Evolutionary conservation across 139 green algal genomes (phyloP).

Genomic region (Micromonas pusilla): DNA sequence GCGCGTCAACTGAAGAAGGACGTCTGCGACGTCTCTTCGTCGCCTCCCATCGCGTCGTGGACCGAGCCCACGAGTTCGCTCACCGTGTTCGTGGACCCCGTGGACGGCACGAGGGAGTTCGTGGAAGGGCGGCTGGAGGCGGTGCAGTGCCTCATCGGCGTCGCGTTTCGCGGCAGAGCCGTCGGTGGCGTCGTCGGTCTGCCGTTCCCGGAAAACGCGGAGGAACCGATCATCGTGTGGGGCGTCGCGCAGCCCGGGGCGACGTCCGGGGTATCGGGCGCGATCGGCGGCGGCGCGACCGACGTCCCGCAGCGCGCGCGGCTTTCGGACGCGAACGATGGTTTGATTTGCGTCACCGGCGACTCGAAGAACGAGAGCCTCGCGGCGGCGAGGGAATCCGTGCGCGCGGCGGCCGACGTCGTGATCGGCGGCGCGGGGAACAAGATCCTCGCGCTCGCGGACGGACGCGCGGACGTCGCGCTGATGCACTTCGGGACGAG

Average conservation of each 20-base stretch:
- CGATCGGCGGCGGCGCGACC: too few relatives aligned
- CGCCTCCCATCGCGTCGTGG: neutral
- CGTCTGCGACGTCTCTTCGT: neutral
- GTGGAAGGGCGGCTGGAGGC: conserved; percentile 17
- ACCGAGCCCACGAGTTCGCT: neutral
- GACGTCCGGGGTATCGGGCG: conserved; percentile 17
- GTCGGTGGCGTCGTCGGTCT: conserved; percentile 24
- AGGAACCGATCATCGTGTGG: neutral
- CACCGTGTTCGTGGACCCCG: conserved; percentile 31
- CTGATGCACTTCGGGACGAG: conserved; percentile 29
- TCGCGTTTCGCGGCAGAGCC: conserved; percentile 15
- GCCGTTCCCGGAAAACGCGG: conserved; percentile 21
- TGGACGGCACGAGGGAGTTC: conserved; percentile 33
- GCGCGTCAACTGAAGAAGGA: neutral
- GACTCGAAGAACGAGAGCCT: conserved; percentile 20
- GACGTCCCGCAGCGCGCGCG: neutral
- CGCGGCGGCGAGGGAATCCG: neutral
- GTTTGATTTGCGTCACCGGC: neutral
- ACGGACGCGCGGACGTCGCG: conserved; percentile 19
- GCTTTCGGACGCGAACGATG: neutral
- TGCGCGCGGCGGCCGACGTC: neutral
- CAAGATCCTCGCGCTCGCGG: conserved; percentile 25
- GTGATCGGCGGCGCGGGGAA: conserved; percentile 27
- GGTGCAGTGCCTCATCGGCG: conserved; percentile 26
- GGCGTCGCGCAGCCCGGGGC: neutral